These are phyloP conservation scores for Musa balbisiana DNA, from an alignment of 202 grass and related monocot genomes.

Conservation along the genomic window DNA sequence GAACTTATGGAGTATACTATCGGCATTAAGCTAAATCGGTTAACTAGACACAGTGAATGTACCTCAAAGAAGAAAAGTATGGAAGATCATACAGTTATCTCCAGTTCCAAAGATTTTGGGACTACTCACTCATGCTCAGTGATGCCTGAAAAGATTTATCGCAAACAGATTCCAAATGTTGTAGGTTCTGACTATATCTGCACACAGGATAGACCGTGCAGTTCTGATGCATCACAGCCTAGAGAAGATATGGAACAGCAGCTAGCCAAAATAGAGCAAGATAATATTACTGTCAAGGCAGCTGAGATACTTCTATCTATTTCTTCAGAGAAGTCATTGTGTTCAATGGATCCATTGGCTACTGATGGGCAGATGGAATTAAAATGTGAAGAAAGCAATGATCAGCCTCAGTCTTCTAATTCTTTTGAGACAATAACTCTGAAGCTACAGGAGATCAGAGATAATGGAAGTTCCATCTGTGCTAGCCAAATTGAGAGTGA, in stretches of 20 bases:
- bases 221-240: conserved; percentile 5
- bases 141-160: background rate
- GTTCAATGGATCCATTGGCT: conserved; percentile 2
- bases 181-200: background rate
- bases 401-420: conserved; percentile 38
- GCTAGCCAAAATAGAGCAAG: conserved; percentile 10
- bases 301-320: conserved; percentile 74
- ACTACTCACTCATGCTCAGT: background rate
- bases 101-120: background rate
- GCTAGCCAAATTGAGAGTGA: conserved; percentile 29
- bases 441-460: conserved; percentile 52
- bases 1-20: conserved; percentile 17
- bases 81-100: background rate
- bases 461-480: conserved; percentile 46
- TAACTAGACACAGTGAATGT: conserved; percentile 15
- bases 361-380: conserved; percentile 15
- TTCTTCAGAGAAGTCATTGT: conserved; percentile 26
- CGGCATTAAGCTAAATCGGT: conserved; percentile 20
- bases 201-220: background rate
- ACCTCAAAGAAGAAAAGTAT: background rate
- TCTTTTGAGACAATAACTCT: conserved; percentile 63
- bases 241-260: background rate
- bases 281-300: conserved; percentile 27
- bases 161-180: background rate
- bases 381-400: conserved; percentile 1